These are phyloP conservation scores for Chondrus crispus DNA, from an alignment of 23 red algal genomes.

Conservation along the genomic window DNA sequence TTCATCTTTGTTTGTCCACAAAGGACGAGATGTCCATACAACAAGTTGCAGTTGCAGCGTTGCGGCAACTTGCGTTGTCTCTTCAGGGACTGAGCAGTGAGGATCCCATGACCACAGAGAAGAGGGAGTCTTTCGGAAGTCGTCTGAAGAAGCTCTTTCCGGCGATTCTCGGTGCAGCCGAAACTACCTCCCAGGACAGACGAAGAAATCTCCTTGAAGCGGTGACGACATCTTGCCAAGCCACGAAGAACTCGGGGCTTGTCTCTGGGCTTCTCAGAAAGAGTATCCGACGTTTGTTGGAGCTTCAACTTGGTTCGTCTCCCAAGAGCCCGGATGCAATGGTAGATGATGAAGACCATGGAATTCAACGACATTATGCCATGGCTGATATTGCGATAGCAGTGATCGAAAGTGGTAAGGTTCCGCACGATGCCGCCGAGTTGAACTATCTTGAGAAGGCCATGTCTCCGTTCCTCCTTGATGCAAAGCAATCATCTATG, in stretches of 20 bases:
- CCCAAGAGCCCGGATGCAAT: not conserved
- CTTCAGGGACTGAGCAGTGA: not conserved
- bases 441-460: conserved; percentile 56
- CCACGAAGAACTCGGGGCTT: conserved; percentile 6
- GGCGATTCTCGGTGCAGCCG: not conserved
- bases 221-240: conserved; percentile 35
- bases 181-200: conserved; percentile 19
- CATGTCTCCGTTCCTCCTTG: conserved; percentile 63
- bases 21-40: conserved; percentile 18
- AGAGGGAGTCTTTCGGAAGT: conserved; percentile 22
- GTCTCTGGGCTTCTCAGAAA: conserved; percentile 44
- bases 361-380: conserved; percentile 1
- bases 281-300: conserved; percentile 42
- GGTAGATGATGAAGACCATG: not conserved
- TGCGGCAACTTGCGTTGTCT: conserved; percentile 50
- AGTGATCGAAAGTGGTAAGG: conserved; percentile 50
- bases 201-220: conserved; percentile 44
- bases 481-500: conserved; percentile 49
- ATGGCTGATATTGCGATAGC: conserved; percentile 61
- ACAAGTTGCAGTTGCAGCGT: conserved; percentile 10
- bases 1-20: conserved; percentile 20
- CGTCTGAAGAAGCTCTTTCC: conserved; percentile 66
- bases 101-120: not conserved
- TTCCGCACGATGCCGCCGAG: conserved; percentile 60
- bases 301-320: conserved; percentile 18